Conservation (phyloP, 176 grass and related monocot species). For the Musa acuminata region DNA sequence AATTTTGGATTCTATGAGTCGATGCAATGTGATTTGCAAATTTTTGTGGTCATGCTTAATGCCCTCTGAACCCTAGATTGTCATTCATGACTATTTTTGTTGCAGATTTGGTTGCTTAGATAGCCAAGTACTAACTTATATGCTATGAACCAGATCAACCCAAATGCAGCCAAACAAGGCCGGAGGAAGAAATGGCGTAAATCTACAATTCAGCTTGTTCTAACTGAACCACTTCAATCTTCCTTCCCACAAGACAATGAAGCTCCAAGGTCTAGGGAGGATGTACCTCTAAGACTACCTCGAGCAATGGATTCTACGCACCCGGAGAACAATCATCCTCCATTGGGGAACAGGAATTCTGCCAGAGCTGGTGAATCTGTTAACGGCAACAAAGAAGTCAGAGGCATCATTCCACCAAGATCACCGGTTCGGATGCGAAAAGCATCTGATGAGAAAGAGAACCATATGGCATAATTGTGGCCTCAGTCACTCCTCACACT, state of each 20-base stretch:
- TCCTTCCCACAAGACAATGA: conserved; percentile 24
- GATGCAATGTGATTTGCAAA: too few relatives aligned
- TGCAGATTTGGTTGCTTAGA: background rate
- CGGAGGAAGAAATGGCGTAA: conserved; percentile 76
- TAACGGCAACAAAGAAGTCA: conserved; percentile 38
- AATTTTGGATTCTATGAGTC: too few relatives aligned
- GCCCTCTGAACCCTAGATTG: background rate
- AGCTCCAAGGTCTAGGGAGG: conserved; percentile 20
- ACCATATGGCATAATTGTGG: conserved; percentile 32
- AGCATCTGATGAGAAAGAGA: conserved; percentile 60
- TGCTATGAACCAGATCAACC: conserved; percentile 25
- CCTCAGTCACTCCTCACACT: background rate
- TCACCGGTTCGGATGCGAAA: conserved; percentile 36
- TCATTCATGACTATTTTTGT: background rate
- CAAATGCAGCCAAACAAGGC: conserved; percentile 31
- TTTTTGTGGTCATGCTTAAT: too few relatives aligned
- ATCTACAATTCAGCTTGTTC: conserved; percentile 52
- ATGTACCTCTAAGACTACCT: conserved; percentile 62
- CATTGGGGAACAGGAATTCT: conserved; percentile 56
- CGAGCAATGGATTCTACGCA: conserved; percentile 52
- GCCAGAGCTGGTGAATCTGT: conserved; percentile 30
- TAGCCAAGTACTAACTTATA: background rate
- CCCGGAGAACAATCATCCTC: conserved; percentile 34
- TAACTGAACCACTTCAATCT: conserved; percentile 24
- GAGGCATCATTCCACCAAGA: conserved; percentile 23